Percentiles rank a stretch among this genome's conserved stretches.
Evolutionary conservation across 73 alveolate species (phyloP).

Genomic region (Tetrahymena borealis): DNA sequence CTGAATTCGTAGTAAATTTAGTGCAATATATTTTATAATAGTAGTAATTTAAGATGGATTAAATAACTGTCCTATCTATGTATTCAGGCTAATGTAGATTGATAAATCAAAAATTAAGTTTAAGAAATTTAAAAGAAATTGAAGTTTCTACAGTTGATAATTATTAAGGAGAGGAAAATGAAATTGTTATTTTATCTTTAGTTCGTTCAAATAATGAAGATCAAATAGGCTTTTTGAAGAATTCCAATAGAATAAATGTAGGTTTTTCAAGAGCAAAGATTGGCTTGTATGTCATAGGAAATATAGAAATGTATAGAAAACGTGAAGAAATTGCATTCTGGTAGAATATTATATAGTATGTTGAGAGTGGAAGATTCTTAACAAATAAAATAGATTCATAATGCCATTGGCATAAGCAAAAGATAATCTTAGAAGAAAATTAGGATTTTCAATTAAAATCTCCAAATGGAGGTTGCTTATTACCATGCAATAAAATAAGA

Average conservation of each 20-base stretch:
- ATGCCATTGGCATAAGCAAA: slow-evolving; percentile 2
- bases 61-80: slow-evolving; percentile 68
- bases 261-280: slow-evolving; percentile 84
- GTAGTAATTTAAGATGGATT: slow-evolving; percentile 31
- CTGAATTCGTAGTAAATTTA: slow-evolving; percentile 52
- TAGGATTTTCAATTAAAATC: not conserved
- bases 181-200: slow-evolving; percentile 65
- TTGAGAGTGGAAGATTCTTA: slow-evolving; percentile 16
- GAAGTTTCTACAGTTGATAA: slow-evolving; percentile 79
- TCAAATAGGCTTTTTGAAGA: slow-evolving; percentile 63
- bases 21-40: slow-evolving; percentile 53
- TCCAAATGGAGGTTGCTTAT: not conserved
- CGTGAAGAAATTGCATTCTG: slow-evolving; percentile 2
- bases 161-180: slow-evolving; percentile 91
- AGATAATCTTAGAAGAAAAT: not conserved
- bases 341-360: slow-evolving; percentile 37
- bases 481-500: slow-evolving; percentile 2
- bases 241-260: slow-evolving; percentile 77
- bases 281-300: slow-evolving; percentile 83
- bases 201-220: slow-evolving; percentile 65
- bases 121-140: not conserved
- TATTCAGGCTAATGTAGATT: slow-evolving; percentile 62
- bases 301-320: slow-evolving; percentile 55
- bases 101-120: slow-evolving; percentile 21
- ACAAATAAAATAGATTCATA: not conserved